Percentiles rank a stretch among this genome's conserved stretches.
Evolutionary conservation across 768 basidiomycete species (phyloP).

Genomic region (Punctularia strigosozonata): DNA sequence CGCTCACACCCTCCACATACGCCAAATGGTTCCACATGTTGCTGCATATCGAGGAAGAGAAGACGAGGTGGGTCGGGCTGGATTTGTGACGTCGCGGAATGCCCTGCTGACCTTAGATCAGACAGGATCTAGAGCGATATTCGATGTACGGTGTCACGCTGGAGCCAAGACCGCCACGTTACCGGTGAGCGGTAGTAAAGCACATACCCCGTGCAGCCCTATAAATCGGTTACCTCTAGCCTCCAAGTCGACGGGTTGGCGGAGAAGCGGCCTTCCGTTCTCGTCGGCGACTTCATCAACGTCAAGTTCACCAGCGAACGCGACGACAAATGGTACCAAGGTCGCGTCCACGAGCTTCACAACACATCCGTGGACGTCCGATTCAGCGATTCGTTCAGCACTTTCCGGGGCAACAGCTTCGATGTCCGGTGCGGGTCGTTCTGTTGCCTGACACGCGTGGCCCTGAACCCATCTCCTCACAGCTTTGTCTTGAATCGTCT

Average conservation of each 20-base stretch:
- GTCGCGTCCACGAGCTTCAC: conserved; percentile 41
- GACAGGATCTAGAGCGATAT: conserved; percentile 19
- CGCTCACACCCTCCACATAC: background rate
- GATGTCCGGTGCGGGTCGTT: conserved; percentile 39
- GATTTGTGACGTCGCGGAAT: background rate
- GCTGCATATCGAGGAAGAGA: background rate
- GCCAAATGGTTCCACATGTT: background rate
- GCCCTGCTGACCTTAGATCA: too few relatives aligned
- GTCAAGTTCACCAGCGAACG: conserved; percentile 28
- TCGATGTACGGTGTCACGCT: conserved; percentile 14
- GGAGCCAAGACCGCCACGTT: conserved; percentile 3
- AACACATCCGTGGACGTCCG: conserved; percentile 37
- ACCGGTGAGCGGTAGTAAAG: conserved; percentile 5
- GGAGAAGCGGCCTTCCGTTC: conserved; percentile 45
- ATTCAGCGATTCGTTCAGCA: conserved; percentile 31
- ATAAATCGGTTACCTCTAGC: conserved; percentile 13
- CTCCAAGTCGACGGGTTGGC: conserved; percentile 38
- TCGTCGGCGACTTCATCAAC: conserved; percentile 31
- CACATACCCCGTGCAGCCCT: conserved; percentile 1
- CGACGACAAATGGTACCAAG: conserved; percentile 42
- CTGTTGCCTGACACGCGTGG: too few relatives aligned
- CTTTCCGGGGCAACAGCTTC: conserved; percentile 25
- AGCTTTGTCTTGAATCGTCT: conserved; percentile 46
- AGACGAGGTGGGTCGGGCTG: background rate
- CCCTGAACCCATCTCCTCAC: too few relatives aligned